These are phyloP conservation scores for Elsinoe ampelina DNA, from an alignment of 2,329 filamentous ascomycete genomes.

Conservation along the genomic window DNA sequence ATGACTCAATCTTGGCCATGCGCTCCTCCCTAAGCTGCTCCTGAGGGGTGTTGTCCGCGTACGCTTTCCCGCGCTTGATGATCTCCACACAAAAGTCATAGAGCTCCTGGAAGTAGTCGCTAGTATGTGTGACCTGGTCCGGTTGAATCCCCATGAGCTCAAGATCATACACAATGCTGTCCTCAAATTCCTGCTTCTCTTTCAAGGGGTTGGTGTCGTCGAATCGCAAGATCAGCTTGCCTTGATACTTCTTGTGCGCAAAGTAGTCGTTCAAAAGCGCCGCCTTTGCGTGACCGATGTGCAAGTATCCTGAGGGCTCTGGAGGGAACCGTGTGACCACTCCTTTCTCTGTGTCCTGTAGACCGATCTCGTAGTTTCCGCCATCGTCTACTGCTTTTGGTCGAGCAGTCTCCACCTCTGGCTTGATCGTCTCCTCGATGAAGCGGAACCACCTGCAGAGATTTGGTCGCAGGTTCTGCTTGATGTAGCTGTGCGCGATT, in stretches of 20 bases:
- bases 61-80: conserved; percentile 75
- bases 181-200: conserved; percentile 93
- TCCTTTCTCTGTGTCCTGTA: conserved; percentile 75
- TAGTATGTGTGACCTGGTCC: conserved; percentile 79
- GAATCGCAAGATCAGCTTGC: conserved; percentile 82
- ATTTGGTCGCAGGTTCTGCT: conserved; percentile 67
- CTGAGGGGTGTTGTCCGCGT: conserved; percentile 84
- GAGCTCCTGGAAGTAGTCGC: conserved; percentile 88
- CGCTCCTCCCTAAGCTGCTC: conserved; percentile 78
- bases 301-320: conserved; percentile 90
- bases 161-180: conserved; percentile 86
- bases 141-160: conserved; percentile 85
- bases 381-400: conserved; percentile 62
- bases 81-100: conserved; percentile 77
- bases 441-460: conserved; percentile 80
- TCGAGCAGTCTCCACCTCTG: conserved; percentile 48
- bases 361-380: conserved; percentile 78
- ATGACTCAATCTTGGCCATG: conserved; percentile 70
- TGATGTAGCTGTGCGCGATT: conserved; percentile 70
- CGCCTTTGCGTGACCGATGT: conserved; percentile 93
- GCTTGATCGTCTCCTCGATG: conserved; percentile 68
- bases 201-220: conserved; percentile 97
- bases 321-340: conserved; percentile 90
- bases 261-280: conserved; percentile 95
- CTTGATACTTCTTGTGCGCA: conserved; percentile 84